Evolutionary conservation across 495 filamentous ascomycete species (phyloP), one percentile per base, ranked within the genome.

Genomic region (Antarctomyces pellizariae): DNA sequence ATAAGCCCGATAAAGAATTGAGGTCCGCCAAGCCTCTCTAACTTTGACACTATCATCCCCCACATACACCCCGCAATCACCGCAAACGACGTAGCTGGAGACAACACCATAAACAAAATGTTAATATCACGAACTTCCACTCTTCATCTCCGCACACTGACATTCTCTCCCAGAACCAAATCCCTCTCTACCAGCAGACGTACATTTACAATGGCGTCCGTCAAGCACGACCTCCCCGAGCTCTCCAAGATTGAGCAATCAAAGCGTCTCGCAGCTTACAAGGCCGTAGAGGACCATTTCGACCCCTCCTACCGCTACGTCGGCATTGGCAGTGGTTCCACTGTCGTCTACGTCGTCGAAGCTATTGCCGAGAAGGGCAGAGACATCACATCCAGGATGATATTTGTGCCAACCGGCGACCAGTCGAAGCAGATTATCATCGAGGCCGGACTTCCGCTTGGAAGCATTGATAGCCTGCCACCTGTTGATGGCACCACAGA

Each of bases 291-390:
- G 7, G 80, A 86, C 33, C 67, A 95, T 57, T 84, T 92, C 50
- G 56, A 63, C 22, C 54, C 69, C 25, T 38, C 57, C 28, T 72
- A 71, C 43, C 64, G 57, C 29, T 75, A 70, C 45, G 65, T 95
- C 36, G 86, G 86, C 36, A 95, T 97, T 48, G 86, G 86, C 29
- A 83, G 73, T 31, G 86, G 86, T 32, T 80, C 70, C 28, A 97
- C 86, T 1, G 79, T 97, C 18, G 69, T 89, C 39, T 89, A 92
- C 49, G 86, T 93, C 8, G 83, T 97, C 27, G 77, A 92, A 41
- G 82, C 82, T 20, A 97, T 97, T 50, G 70, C 72, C 35, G 65
- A 64, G 13, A 62, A 72, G 18, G 64, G 64, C 9, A 42, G 63
- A 11, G 52, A 62, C 31, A 60, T 63, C 25, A 63, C 62, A 2